These are phyloP conservation scores for Candida tallmaniae DNA, from an alignment of 805 yeast genomes.

Conservation along the genomic window DNA sequence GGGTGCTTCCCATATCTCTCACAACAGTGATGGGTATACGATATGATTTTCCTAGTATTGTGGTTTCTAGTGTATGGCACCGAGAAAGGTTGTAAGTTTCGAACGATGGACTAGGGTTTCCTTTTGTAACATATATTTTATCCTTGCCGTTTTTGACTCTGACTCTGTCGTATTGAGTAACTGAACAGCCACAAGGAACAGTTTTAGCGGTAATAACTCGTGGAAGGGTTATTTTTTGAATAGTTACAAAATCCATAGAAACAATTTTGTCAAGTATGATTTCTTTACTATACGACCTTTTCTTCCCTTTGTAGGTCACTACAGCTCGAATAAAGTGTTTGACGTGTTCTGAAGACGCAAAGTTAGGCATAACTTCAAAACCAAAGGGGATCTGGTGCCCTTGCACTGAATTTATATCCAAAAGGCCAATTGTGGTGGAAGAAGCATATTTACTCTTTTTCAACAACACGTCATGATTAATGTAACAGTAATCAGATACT, in stretches of 20 bases:
- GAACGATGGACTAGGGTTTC: background rate
- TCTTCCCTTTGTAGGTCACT: too few relatives aligned
- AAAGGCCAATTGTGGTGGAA: background rate
- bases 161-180: too few relatives aligned
- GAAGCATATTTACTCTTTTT: background rate
- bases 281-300: too few relatives aligned
- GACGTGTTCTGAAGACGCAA: background rate
- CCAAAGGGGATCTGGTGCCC: background rate
- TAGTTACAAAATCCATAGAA: too few relatives aligned
- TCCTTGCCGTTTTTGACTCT: constrained; percentile 1
- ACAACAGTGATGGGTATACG: background rate
- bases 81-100: background rate
- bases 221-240: too few relatives aligned
- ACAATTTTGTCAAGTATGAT: too few relatives aligned
- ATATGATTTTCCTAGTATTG: background rate
- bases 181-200: too few relatives aligned
- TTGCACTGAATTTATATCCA: background rate
- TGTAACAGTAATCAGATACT: background rate
- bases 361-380: background rate
- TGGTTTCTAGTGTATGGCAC: background rate
- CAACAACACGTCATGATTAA: background rate
- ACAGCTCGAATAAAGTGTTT: background rate
- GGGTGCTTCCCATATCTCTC: background rate
- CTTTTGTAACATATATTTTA: background rate
- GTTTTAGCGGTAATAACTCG: too few relatives aligned